phyloP scores from a whole-genome alignment of 768 basidiomycete genomes.

The Rhodosporidiobolus sp. region DNA sequence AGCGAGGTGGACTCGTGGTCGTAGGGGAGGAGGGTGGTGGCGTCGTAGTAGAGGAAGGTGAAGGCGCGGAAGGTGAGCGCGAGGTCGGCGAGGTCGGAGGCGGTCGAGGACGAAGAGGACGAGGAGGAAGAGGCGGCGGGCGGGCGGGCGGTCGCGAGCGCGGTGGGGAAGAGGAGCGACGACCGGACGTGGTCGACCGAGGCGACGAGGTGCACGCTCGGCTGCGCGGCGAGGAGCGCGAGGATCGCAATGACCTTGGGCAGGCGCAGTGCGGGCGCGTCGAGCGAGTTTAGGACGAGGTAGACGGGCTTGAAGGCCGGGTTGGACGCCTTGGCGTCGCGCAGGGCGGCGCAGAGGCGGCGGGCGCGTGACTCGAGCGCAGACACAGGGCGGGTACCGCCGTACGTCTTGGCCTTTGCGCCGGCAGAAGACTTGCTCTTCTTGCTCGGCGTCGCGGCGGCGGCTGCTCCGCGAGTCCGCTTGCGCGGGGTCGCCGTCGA shows the following conservation, averaged over 20 bases:
- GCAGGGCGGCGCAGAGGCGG: slow-evolving; percentile 65
- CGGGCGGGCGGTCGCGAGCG: slow-evolving; percentile 44
- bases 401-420: slow-evolving; percentile 41
- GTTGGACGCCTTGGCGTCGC: slow-evolving; percentile 46
- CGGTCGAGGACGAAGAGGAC: slow-evolving; percentile 41
- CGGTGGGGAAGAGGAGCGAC: slow-evolving; percentile 75
- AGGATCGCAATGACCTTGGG: slow-evolving; percentile 65
- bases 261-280: slow-evolving; percentile 66
- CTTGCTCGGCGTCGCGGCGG: slow-evolving; percentile 4
- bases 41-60: slow-evolving; percentile 81
- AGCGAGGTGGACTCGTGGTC: slow-evolving; percentile 61
- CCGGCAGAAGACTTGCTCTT: slow-evolving; percentile 51
- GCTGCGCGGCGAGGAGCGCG: slow-evolving; percentile 67
- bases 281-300: slow-evolving; percentile 85
- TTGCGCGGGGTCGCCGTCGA: slow-evolving; percentile 1
- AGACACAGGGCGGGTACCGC: slow-evolving; percentile 38
- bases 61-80: slow-evolving; percentile 38
- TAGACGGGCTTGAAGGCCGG: slow-evolving; percentile 56
- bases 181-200: slow-evolving; percentile 85
- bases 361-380: slow-evolving; percentile 63
- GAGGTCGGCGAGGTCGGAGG: slow-evolving; percentile 55
- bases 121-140: not conserved
- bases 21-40: slow-evolving; percentile 80
- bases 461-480: not conserved
- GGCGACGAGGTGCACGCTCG: slow-evolving; percentile 74